Evolutionary conservation across 345 rosid species (phyloP).

Genomic region (Passiflora organensis): DNA sequence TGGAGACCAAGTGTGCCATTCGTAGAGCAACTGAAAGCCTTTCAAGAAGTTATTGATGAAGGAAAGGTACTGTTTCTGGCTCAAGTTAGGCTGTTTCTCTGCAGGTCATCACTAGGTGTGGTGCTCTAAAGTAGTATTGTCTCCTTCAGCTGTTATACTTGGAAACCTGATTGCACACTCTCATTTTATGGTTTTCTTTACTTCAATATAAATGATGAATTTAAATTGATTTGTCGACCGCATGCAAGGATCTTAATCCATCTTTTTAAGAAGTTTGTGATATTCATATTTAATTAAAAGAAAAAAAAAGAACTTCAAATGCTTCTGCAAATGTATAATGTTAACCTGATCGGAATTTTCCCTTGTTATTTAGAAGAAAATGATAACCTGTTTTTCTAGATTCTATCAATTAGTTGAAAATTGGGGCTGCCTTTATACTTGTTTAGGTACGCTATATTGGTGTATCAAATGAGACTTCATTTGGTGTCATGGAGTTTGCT

Average conservation of each 20-base stretch:
- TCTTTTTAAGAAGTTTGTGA: too few species aligned
- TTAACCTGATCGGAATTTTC: too few species aligned
- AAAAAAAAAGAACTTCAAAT: too few species aligned
- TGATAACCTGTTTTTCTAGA: background rate
- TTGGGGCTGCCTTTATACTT: slow-evolving; percentile 10
- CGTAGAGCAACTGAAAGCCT: slow-evolving; percentile 71
- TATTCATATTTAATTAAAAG: too few species aligned
- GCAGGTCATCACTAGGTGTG: background rate
- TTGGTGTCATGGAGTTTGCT: slow-evolving; percentile 93
- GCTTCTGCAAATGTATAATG: too few species aligned
- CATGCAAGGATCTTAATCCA: too few species aligned
- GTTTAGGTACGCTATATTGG: slow-evolving; percentile 77
- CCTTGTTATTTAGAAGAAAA: background rate
- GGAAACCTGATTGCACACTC: too few species aligned
- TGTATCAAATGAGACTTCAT: slow-evolving; percentile 87
- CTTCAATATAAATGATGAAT: too few species aligned
- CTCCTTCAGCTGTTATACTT: too few species aligned
- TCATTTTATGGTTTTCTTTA: too few species aligned
- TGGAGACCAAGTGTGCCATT: slow-evolving; percentile 83
- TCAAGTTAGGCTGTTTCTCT: background rate
- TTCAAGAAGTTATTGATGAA: slow-evolving; percentile 69
- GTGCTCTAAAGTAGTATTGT: too few species aligned
- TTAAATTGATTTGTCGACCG: too few species aligned
- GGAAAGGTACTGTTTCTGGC: slow-evolving; percentile 59
- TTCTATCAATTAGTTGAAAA: background rate